These are phyloP conservation scores for Cladophialophora bantiana DNA, from an alignment of 2,329 filamentous ascomycete species.

Conservation along the genomic window DNA sequence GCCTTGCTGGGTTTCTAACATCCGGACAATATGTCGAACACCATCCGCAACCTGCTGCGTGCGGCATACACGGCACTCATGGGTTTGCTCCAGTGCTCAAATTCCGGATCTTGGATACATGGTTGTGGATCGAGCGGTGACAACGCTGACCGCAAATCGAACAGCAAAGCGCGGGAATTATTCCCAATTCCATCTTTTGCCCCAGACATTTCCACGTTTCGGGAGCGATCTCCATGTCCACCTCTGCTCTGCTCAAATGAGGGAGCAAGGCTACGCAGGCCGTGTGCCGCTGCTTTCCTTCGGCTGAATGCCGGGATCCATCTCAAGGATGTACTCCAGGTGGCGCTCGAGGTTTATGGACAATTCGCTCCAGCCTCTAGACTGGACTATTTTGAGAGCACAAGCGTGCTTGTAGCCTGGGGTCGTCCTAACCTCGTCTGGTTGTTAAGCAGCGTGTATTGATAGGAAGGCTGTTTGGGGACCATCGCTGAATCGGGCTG, in stretches of 20 bases:
- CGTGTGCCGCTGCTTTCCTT: neutral
- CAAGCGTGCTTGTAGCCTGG: neutral
- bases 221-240: neutral
- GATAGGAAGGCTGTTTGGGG: neutral
- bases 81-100: neutral
- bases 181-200: constrained; percentile 1
- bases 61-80: neutral
- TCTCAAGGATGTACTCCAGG: constrained; percentile 3
- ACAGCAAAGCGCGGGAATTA: constrained; percentile 5
- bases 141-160: constrained; percentile 7
- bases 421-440: neutral
- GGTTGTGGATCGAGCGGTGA: neutral
- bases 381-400: constrained; percentile 15
- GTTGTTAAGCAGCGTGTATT: neutral
- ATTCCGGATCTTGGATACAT: neutral
- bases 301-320: constrained; percentile 10
- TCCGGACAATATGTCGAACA: neutral
- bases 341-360: neutral
- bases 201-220: neutral
- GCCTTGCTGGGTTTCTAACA: neutral
- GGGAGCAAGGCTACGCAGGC: constrained; percentile 6
- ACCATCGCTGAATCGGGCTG: neutral
- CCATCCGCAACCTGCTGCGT: neutral
- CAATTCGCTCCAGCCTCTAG: neutral
- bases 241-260: neutral